A percentile compares a stretch with the other conserved stretches of the same genome.
Evolutionary conservation across 495 filamentous ascomycete species (phyloP).

Genomic region (Neohortaea acidophila): DNA sequence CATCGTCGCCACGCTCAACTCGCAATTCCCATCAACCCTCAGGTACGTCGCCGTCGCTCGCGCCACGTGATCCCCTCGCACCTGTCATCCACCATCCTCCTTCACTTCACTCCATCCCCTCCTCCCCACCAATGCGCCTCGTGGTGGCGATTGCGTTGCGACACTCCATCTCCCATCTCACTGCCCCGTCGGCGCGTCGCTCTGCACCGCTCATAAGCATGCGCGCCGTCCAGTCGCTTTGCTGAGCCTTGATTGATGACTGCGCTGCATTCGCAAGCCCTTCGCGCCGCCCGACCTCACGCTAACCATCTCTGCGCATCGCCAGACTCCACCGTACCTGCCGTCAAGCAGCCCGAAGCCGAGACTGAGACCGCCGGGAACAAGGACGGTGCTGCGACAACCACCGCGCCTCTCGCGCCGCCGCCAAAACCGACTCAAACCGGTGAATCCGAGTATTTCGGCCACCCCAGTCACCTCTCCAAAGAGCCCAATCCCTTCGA

Average conservation of each 20-base stretch:
- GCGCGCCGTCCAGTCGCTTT: neutral
- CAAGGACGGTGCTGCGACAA: constrained; percentile 21
- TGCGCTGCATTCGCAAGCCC: neutral
- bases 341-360: constrained; percentile 16
- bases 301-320: constrained; percentile 1
- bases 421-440: constrained; percentile 53
- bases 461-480: constrained; percentile 46
- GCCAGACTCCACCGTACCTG: constrained; percentile 8
- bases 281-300: neutral
- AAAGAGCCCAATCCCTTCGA: constrained; percentile 95
- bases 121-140: too few relatives aligned
- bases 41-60: constrained; percentile 18
- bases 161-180: neutral
- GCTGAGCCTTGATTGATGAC: neutral
- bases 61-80: neutral
- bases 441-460: constrained; percentile 56
- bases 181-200: neutral
- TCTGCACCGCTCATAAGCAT: neutral
- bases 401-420: constrained; percentile 52
- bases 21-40: constrained; percentile 16
- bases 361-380: constrained; percentile 16
- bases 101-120: too few relatives aligned
- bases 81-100: neutral
- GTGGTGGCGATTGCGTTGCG: neutral
- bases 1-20: constrained; percentile 22